These are phyloP conservation scores for Acer campestre DNA, from an alignment of 345 rosid genomes.

Conservation along the genomic window DNA sequence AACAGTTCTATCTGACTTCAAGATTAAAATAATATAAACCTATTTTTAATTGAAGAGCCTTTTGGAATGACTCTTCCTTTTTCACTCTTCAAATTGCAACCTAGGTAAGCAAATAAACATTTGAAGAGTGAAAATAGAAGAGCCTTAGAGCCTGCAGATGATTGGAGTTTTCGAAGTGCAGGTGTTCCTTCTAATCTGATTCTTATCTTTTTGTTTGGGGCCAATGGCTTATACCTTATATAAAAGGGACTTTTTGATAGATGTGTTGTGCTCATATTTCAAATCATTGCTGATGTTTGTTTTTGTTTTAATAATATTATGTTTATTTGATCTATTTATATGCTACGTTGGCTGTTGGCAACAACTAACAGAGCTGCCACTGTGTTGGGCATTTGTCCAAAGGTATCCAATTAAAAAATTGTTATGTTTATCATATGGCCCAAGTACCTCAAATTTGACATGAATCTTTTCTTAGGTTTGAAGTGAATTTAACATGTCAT, in stretches of 20 bases:
- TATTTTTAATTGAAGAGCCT: too few species aligned
- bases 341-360: not conserved
- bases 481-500: not conserved
- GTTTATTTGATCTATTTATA: not conserved
- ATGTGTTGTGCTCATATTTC: not conserved
- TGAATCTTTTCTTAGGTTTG: not conserved
- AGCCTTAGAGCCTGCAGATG: not conserved
- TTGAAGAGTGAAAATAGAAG: too few species aligned
- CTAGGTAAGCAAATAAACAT: too few species aligned
- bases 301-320: not conserved
- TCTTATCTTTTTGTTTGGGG: not conserved
- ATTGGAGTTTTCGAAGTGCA: not conserved
- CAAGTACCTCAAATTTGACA: not conserved
- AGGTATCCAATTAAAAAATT: too few species aligned
- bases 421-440: not conserved
- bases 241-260: not conserved
- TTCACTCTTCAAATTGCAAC: too few species aligned
- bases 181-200: not conserved
- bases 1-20: too few species aligned
- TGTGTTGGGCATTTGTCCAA: not conserved
- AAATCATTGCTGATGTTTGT: not conserved
- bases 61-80: too few species aligned
- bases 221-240: not conserved
- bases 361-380: not conserved
- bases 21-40: too few species aligned